Conservation (phyloP, 345 rosid genomes). For the Cardamine resedifolia region DNA sequence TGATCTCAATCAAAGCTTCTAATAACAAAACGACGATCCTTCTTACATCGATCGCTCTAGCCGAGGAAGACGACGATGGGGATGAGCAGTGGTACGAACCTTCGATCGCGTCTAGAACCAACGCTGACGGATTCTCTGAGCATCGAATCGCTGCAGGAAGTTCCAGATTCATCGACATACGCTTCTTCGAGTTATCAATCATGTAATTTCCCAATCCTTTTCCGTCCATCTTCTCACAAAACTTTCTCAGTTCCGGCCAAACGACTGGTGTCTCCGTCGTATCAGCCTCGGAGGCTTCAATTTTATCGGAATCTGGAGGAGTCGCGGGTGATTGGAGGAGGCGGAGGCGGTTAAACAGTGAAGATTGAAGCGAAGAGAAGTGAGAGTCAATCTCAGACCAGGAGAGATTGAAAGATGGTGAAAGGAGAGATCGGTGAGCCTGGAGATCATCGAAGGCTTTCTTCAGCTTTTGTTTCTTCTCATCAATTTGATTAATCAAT, state of each 20-base stretch:
- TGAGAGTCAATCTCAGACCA: constrained; percentile 72
- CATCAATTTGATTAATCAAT: constrained; percentile 52
- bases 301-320: not conserved
- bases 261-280: constrained; percentile 19
- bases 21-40: constrained; percentile 51
- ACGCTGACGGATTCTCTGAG: constrained; percentile 44
- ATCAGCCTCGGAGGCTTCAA: not conserved
- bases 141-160: constrained; percentile 42
- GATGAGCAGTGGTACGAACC: constrained; percentile 42
- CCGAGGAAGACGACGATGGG: not conserved
- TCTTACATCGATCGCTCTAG: constrained; percentile 28
- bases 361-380: constrained; percentile 50
- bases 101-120: constrained; percentile 68
- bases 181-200: constrained; percentile 38
- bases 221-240: constrained; percentile 73
- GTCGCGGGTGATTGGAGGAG: constrained; percentile 44
- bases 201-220: constrained; percentile 55
- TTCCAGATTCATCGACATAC: constrained; percentile 38
- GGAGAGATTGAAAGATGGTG: constrained; percentile 46
- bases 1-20: constrained; percentile 50
- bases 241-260: constrained; percentile 44
- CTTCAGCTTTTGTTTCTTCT: constrained; percentile 55
- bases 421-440: constrained; percentile 46
- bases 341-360: constrained; percentile 44
- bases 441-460: constrained; percentile 70